Evolutionary conservation across 768 basidiomycete genomes (phyloP).

Genomic region (Coprinellus aureogranulatus): DNA sequence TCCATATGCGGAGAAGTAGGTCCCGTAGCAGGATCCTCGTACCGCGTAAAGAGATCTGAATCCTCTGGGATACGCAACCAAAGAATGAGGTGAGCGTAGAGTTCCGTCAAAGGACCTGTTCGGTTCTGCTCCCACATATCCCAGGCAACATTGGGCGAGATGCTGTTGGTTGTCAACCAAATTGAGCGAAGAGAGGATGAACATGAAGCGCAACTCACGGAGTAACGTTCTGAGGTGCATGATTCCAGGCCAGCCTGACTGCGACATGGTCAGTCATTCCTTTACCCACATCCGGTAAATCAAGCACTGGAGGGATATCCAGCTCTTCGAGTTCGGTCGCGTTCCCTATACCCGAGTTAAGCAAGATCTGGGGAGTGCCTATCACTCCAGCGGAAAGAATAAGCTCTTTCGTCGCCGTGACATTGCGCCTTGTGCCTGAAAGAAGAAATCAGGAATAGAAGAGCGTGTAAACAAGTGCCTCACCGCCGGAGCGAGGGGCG

Average conservation of each 20-base stretch:
- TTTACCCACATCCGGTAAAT: slow-evolving; percentile 19
- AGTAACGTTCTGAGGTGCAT: not conserved
- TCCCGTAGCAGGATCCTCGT: slow-evolving; percentile 11
- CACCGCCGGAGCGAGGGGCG: not conserved
- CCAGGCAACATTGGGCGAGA: not conserved
- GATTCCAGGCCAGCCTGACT: not conserved
- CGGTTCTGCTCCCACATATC: slow-evolving; percentile 2
- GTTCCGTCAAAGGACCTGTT: slow-evolving; percentile 9
- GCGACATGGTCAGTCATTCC: slow-evolving; percentile 14
- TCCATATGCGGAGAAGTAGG: slow-evolving; percentile 12
- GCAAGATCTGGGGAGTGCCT: slow-evolving; percentile 19
- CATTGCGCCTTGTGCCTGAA: not conserved
- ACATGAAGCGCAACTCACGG: not conserved
- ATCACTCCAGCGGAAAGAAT: slow-evolving; percentile 17
- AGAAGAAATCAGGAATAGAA: not conserved
- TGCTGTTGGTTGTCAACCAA: not conserved
- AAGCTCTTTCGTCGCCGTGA: slow-evolving; percentile 18
- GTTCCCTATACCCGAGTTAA: slow-evolving; percentile 21
- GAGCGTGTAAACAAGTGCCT: not conserved
- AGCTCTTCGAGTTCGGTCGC: slow-evolving; percentile 7
- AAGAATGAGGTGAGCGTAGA: not conserved
- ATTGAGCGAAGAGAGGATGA: not conserved
- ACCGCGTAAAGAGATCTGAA: slow-evolving; percentile 3
- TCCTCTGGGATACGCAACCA: slow-evolving; percentile 8
- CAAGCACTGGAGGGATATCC: slow-evolving; percentile 7